Conservation (phyloP, 2,329 filamentous ascomycete species). For the Apiospora saccharicola region DNA sequence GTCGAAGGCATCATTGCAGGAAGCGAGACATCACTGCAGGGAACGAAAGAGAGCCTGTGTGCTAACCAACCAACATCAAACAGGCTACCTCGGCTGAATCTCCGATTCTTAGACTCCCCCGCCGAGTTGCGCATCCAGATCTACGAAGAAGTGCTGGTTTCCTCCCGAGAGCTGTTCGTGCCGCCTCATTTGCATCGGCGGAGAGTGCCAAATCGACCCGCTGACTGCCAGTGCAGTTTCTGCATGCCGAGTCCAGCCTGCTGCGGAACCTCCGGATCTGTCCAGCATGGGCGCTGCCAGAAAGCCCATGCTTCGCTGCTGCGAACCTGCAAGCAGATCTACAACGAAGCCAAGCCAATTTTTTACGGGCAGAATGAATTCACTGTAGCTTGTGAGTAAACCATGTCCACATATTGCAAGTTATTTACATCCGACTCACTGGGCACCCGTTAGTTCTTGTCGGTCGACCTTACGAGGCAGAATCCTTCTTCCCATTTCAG, state of each 20-base stretch:
- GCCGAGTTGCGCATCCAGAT: constrained; percentile 41
- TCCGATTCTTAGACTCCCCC: constrained; percentile 40
- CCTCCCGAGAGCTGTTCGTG: not conserved
- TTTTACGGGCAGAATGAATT: constrained; percentile 43
- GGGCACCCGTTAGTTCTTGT: constrained; percentile 4
- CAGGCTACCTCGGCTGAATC: not conserved
- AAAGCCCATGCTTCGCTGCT: constrained; percentile 36
- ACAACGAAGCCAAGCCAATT: constrained; percentile 40
- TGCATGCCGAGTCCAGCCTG: constrained; percentile 20
- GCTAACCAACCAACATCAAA: not conserved
- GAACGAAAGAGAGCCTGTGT: not conserved
- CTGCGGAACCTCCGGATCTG: not conserved
- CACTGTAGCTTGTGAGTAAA: constrained; percentile 35
- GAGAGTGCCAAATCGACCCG: constrained; percentile 24
- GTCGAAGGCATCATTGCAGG: not conserved
- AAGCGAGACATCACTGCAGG: too few species aligned
- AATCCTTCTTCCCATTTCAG: constrained; percentile 33
- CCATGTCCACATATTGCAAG: not conserved
- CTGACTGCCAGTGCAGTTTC: constrained; percentile 25
- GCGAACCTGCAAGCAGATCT: constrained; percentile 40
- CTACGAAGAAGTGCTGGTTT: constrained; percentile 35
- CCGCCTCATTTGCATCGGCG: constrained; percentile 25
- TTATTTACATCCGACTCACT: not conserved
- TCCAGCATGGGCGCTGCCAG: constrained; percentile 18
- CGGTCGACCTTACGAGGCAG: constrained; percentile 23